These are phyloP conservation scores for Yarrowia keelungensis DNA, from an alignment of 805 yeast genomes.

Conservation along the genomic window DNA sequence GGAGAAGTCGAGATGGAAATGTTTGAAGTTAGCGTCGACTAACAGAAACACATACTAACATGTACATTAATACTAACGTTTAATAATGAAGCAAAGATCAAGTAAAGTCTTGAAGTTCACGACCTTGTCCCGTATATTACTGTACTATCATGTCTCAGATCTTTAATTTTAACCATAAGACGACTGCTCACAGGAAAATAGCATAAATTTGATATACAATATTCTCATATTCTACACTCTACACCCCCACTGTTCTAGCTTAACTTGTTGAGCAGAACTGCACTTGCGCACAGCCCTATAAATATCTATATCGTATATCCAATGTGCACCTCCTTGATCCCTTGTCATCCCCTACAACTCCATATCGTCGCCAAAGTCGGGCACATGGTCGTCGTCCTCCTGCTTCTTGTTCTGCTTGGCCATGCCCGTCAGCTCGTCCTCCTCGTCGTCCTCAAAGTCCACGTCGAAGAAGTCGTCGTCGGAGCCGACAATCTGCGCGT, in stretches of 20 bases:
- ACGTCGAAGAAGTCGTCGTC: slow-evolving; percentile 96
- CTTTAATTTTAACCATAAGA: too few relatives aligned
- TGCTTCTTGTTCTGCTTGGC: slow-evolving; percentile 31
- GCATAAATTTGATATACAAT: too few relatives aligned
- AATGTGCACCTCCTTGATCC: background rate
- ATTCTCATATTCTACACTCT: background rate
- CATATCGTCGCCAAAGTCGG: slow-evolving; percentile 46
- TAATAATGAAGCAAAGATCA: too few relatives aligned
- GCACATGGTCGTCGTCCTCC: slow-evolving; percentile 42
- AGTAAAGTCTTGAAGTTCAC: too few relatives aligned
- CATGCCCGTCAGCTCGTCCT: slow-evolving; percentile 51
- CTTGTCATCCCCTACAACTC: slow-evolving; percentile 41
- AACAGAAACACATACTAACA: background rate
- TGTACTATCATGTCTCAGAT: too few relatives aligned
- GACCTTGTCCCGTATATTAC: too few relatives aligned
- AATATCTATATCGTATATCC: slow-evolving; percentile 30
- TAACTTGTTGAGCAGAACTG: slow-evolving; percentile 19
- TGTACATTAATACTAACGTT: slow-evolving; percentile 19
- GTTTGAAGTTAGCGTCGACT: slow-evolving; percentile 12
- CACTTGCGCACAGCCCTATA: slow-evolving; percentile 3
- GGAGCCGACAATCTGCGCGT: slow-evolving; percentile 83
- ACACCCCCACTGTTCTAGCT: background rate
- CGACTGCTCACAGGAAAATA: too few relatives aligned
- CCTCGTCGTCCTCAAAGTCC: slow-evolving; percentile 93
- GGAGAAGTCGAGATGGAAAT: background rate